phyloP scores from a whole-genome alignment of 1,284 basidiomycete genomes.

The Wallemia hederae region DNA sequence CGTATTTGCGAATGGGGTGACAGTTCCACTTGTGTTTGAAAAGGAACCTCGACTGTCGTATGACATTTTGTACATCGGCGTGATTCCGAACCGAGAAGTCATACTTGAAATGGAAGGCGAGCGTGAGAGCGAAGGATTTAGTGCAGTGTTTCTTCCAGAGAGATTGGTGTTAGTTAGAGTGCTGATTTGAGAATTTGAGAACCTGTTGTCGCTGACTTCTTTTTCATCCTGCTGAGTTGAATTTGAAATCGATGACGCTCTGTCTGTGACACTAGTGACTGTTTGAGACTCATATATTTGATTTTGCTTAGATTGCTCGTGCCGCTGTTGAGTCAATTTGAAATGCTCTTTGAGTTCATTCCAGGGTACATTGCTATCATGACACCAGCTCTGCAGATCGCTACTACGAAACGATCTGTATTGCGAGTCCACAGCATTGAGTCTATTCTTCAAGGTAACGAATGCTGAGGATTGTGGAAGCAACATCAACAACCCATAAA shows the following conservation, averaged over 20 bases:
- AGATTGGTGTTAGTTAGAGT: not conserved
- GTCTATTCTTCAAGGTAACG: slow-evolving; percentile 67
- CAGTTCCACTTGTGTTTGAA: not conserved
- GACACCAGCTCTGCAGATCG: no score
- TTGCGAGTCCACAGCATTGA: slow-evolving; percentile 67
- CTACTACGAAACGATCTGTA: not conserved
- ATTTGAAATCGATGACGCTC: no score
- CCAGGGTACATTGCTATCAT: not conserved
- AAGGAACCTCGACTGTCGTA: not conserved
- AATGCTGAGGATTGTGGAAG: slow-evolving; percentile 92
- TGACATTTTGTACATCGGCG: not conserved
- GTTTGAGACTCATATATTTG: not conserved
- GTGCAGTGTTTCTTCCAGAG: not conserved
- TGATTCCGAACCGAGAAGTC: not conserved
- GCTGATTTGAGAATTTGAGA: no score
- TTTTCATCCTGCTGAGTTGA: no score
- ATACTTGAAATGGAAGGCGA: not conserved
- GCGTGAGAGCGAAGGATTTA: not conserved
- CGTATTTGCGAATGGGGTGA: not conserved
- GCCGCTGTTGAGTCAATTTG: not conserved
- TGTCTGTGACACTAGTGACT: not conserved
- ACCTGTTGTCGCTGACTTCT: no score
- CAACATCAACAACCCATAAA: slow-evolving; percentile 92
- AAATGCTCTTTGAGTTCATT: not conserved
- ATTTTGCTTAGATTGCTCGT: not conserved